These are phyloP conservation scores for Amanita jacksonii DNA, from an alignment of 768 basidiomycete species.

Conservation along the genomic window DNA sequence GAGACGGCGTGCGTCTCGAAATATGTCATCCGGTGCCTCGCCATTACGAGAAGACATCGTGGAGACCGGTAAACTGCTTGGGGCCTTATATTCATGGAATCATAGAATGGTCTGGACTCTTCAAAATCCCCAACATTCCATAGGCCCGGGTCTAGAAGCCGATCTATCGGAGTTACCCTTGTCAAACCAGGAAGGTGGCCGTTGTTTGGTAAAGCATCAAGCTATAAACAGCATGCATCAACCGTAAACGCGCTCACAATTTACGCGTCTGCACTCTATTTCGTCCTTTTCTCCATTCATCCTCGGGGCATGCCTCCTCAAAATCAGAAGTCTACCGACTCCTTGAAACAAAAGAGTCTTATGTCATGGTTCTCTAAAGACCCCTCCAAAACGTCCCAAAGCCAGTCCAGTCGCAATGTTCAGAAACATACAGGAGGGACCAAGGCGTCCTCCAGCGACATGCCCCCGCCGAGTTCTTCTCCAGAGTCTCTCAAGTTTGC, in stretches of 20 bases:
- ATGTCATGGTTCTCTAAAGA: constrained; percentile 54
- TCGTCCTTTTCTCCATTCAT: too few species aligned
- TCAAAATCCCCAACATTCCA: background rate
- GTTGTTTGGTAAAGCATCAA: constrained; percentile 1
- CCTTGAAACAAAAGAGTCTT: constrained; percentile 63
- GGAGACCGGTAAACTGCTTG: background rate
- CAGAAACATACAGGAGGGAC: background rate
- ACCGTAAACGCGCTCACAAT: background rate
- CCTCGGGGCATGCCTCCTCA: too few species aligned
- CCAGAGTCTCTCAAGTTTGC: constrained; percentile 2
- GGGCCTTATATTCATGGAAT: background rate
- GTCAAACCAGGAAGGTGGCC: constrained; percentile 1
- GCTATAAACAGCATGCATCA: constrained; percentile 1
- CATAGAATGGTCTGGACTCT: constrained; percentile 6
- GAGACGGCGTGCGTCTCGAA: constrained; percentile 43
- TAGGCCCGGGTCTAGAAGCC: constrained; percentile 6
- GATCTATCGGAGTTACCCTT: constrained; percentile 3
- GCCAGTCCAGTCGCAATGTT: constrained; percentile 1
- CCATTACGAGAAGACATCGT: constrained; percentile 4
- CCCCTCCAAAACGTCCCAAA: background rate
- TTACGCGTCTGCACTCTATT: too few species aligned
- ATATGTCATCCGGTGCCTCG: constrained; percentile 30
- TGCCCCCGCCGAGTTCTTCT: constrained; percentile 4
- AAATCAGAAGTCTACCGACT: constrained; percentile 29
- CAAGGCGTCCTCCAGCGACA: background rate